Evolutionary conservation across 2,329 filamentous ascomycete genomes (phyloP), one percentile per base, ranked within the genome.

Genomic region (Aphanoascus verrucosus): DNA sequence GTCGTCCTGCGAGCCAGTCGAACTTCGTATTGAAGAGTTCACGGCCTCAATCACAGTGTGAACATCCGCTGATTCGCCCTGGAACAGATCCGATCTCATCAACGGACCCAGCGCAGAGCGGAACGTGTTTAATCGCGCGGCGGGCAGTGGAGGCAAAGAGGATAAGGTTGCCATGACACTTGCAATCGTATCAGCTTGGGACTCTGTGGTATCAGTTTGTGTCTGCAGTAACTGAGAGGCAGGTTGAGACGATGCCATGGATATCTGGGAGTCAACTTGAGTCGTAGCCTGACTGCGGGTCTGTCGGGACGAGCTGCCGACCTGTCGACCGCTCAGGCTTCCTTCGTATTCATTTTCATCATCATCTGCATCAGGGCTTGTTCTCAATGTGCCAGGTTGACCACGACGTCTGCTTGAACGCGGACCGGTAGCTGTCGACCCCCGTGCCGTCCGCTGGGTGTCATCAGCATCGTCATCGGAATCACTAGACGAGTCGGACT

Each of bases 11-110:
- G 77, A 23, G 72, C 70, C 62, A 41, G 70, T 0, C 62, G 61
- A 40, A 4, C 53, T 63, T 12, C 79, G 76, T 45, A 95, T 62
- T 61, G 82, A 81, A 3, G 73, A 73, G 67, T 98, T 98, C 49
- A 98, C 86, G 7, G 86, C 86, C 2, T 77, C 77, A 15, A 96
- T 77, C 32, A 98, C 77, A 23, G 80, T 80, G 57, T 83, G 80
- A 1, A 96, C 78, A 56, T 84, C 78, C 12, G 89, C 88, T 15
- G 84, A 82, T 63, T 97, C 93, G 3, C 62, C 62, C 57, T 94
- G 81, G 66, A 98, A 98, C n/a, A 98, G 69, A 11, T 81, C 77
- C 0, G 85, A 85, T 62, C 85, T 84, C 63, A 95, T 84, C 52
- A 98, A 76, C 62, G 88, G 85, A 20, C 93, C 93, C 2, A 98